Evolutionary conservation across 2,329 filamentous ascomycete species (phyloP).

Genomic region (Cordyceps farinosa): DNA sequence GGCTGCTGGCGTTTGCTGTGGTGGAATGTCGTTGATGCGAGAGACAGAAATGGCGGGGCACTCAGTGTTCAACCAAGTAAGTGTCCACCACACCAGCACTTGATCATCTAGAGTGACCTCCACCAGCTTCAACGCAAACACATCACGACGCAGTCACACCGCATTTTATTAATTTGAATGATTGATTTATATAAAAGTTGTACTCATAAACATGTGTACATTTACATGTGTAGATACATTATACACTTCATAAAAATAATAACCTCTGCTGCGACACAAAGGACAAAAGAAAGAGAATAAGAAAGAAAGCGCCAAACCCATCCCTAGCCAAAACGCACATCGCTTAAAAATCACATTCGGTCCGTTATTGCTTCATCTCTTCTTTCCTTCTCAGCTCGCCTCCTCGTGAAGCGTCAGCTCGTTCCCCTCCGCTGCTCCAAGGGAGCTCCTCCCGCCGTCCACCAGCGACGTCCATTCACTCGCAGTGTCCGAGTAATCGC

Average conservation of each 20-base stretch:
- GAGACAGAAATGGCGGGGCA: constrained; percentile 6
- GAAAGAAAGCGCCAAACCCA: constrained; percentile 8
- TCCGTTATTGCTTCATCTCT: neutral
- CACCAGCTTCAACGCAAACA: neutral
- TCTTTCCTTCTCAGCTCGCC: constrained; percentile 21
- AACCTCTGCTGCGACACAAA: constrained; percentile 10
- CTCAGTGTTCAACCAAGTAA: neutral
- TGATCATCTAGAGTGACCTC: neutral
- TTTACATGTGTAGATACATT: constrained; percentile 18
- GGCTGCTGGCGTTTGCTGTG: neutral
- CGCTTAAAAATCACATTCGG: constrained; percentile 13
- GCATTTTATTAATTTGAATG: neutral
- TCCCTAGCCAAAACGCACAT: constrained; percentile 13
- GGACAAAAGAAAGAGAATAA: constrained; percentile 16
- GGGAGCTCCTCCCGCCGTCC: constrained; percentile 28
- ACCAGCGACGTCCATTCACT: constrained; percentile 50
- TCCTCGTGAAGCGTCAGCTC: constrained; percentile 35
- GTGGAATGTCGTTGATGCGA: neutral
- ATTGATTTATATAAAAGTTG: neutral
- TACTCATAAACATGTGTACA: constrained; percentile 11
- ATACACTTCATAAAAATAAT: constrained; percentile 19
- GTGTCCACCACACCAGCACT: neutral
- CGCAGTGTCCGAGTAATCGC: constrained; percentile 39
- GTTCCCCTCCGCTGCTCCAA: constrained; percentile 28
- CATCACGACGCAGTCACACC: neutral